Evolutionary conservation across 495 filamentous ascomycete genomes (phyloP).

Genomic region (Penicillium chermesinum): DNA sequence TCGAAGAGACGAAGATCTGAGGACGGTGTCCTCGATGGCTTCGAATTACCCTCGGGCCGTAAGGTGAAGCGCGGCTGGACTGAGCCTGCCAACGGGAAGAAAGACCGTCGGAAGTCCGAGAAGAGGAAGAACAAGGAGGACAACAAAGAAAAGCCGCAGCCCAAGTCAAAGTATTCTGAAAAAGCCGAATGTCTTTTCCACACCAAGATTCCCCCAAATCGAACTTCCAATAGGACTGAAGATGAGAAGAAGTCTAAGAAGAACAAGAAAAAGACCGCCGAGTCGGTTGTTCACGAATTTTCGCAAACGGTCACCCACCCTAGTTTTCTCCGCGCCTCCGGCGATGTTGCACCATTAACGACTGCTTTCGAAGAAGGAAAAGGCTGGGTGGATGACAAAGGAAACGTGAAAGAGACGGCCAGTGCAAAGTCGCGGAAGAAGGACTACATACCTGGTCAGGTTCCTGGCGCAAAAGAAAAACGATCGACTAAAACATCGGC

Average conservation of each 20-base stretch:
- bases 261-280: slow-evolving; percentile 47
- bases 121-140: slow-evolving; percentile 48
- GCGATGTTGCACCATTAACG: slow-evolving; percentile 28
- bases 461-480: slow-evolving; percentile 36
- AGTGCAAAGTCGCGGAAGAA: slow-evolving; percentile 31
- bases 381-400: slow-evolving; percentile 82
- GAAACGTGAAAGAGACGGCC: slow-evolving; percentile 63
- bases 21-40: slow-evolving; percentile 58
- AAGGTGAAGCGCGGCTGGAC: slow-evolving; percentile 92
- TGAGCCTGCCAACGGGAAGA: slow-evolving; percentile 50
- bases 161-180: slow-evolving; percentile 72
- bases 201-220: slow-evolving; percentile 66
- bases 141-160: slow-evolving; percentile 53
- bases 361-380: slow-evolving; percentile 57
- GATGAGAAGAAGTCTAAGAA: slow-evolving; percentile 44
- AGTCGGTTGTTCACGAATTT: slow-evolving; percentile 75
- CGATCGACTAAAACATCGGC: slow-evolving; percentile 7
- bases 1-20: slow-evolving; percentile 62
- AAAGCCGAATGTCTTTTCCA: slow-evolving; percentile 76
- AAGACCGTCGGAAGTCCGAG: slow-evolving; percentile 43
- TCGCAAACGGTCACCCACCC: slow-evolving; percentile 70
- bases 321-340: slow-evolving; percentile 59
- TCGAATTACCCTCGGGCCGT: slow-evolving; percentile 65
- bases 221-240: slow-evolving; percentile 18
- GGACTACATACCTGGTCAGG: slow-evolving; percentile 32